Conservation (phyloP, 192 early-diverging fungal species). For the Coemansia reversa region DNA sequence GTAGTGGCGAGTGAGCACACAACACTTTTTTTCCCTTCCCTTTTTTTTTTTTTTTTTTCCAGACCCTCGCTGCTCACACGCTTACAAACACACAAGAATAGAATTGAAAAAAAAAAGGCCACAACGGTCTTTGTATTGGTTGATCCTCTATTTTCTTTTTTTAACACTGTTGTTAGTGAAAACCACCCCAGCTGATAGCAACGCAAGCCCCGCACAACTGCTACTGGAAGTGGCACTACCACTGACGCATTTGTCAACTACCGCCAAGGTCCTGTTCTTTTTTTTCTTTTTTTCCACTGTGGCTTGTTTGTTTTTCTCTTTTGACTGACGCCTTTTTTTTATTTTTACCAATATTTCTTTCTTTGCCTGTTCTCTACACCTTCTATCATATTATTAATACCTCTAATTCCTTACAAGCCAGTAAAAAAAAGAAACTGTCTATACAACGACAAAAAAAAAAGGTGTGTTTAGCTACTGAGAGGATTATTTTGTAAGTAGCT, state of each 20-base stretch:
- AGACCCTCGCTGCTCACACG: background rate
- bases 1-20: background rate
- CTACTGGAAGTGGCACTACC: too few relatives aligned
- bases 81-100: background rate
- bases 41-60: too few relatives aligned
- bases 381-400: background rate
- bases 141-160: background rate
- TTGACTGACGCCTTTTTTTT: conserved; percentile 4
- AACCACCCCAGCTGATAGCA: background rate
- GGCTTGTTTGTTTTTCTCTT: conserved; percentile 3
- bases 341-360: conserved; percentile 10
- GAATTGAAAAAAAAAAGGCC: background rate
- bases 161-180: background rate
- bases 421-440: background rate
- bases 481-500: background rate
- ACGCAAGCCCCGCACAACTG: background rate
- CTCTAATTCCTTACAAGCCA: background rate
- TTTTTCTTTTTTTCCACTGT: background rate
- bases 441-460: background rate
- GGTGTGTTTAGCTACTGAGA: background rate
- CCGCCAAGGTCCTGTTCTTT: background rate
- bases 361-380: background rate
- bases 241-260: background rate
- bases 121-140: background rate
- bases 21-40: background rate